Base-by-base conservation (phyloP, 306 rosid genomes). In the Glycine tomentella region DNA sequence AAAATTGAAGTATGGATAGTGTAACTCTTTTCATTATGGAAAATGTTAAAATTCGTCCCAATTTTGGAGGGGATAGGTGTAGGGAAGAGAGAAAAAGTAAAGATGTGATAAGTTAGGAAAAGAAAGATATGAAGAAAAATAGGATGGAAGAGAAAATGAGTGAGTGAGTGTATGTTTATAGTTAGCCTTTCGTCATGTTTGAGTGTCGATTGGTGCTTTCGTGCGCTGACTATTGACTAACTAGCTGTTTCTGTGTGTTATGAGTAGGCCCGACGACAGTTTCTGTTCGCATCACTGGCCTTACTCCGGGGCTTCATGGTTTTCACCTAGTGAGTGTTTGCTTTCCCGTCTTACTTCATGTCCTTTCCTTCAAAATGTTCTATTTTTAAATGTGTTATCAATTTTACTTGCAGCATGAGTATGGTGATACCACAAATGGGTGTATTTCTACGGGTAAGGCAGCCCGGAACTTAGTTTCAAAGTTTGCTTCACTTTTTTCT, bases 361-460 rank as follows among this genome's bases (percentile, higher is more conserved):
- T 40, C 63, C 17, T 5, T 80, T 69, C 14, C 15, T 74, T 34
- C 53, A 74, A 25, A 72, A 31, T 38, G 44, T 44, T 42, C 34
- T 48, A 2, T 8, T 13, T 66, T 15, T 46, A 3, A 33, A 7
- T 11, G 4, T 9, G 15, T 50, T 3, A 12, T 40, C 34, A n/a
- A n/a, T 4, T 69, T 36, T 69, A 74, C 65, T 56, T 85, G 87
- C 83, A 94, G 98, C 97, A 95, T 53, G 98, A 92, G 87, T 92
- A 75, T 69, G 98, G 98, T 76, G 98, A 95, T 86, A 95, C 98
- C 42, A 95, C 98, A 79, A 95, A 95, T 82, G 98, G 98, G 69
- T 95, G 98, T 86, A 95, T 95, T 9, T 95, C 98, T 15, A 92
- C 98, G 0, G 97, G 98, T 92, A 49, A 62, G 79, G 53, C 14